These are phyloP conservation scores for Hymenochaete sp. DNA, from an alignment of 1,284 basidiomycete species.

Conservation along the genomic window DNA sequence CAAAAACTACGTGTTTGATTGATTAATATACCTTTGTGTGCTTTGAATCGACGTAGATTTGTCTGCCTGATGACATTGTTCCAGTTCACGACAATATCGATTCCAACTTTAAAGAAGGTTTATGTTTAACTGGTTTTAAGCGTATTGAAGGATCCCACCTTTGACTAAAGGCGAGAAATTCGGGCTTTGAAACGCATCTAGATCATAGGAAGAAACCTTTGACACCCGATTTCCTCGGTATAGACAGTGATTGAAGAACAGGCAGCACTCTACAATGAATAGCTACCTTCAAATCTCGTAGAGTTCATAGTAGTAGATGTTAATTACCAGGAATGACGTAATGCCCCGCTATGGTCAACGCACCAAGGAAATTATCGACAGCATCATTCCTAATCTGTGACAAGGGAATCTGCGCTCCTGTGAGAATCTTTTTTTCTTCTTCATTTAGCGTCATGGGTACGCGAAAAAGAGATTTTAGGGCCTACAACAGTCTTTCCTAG, in stretches of 20 bases:
- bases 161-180: slow-evolving; percentile 82
- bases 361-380: slow-evolving; percentile 82
- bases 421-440: slow-evolving; percentile 52
- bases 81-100: slow-evolving; percentile 85
- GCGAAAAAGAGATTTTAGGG: slow-evolving; percentile 6
- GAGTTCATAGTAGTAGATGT: not conserved
- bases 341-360: slow-evolving; percentile 80
- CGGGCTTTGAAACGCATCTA: slow-evolving; percentile 81
- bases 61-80: slow-evolving; percentile 75
- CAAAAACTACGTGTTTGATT: not conserved
- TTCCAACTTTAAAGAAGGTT: slow-evolving; percentile 52
- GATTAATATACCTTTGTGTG: slow-evolving; percentile 56
- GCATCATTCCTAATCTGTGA: slow-evolving; percentile 86
- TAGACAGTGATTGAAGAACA: slow-evolving; percentile 86
- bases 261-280: slow-evolving; percentile 52
- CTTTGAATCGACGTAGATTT: slow-evolving; percentile 65
- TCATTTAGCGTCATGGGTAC: not conserved
- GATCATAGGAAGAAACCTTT: slow-evolving; percentile 79
- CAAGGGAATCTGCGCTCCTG: slow-evolving; percentile 88
- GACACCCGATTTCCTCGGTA: slow-evolving; percentile 83
- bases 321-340: slow-evolving; percentile 79
- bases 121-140: not conserved
- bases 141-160: slow-evolving; percentile 34
- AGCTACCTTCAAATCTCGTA: not conserved
- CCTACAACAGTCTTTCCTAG: slow-evolving; percentile 79